Conservation (phyloP, 805 yeast genomes). For the Blastobotrys americana region DNA sequence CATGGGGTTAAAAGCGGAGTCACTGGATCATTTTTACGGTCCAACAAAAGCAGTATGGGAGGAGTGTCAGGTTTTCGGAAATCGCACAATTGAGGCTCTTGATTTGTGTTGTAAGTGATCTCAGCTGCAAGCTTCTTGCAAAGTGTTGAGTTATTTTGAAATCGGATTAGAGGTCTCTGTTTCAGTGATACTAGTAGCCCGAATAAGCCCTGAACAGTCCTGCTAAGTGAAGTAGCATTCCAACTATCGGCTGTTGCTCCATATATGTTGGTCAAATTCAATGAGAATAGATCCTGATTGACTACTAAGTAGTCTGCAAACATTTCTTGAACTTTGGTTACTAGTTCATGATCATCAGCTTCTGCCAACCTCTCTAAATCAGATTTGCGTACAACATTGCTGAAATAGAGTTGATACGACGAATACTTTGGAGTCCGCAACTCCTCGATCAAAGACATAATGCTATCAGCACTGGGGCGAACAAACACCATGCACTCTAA, state of each 20-base stretch:
- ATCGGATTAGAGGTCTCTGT: conserved; percentile 70
- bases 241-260: conserved; percentile 36
- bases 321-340: conserved; percentile 68
- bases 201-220: conserved; percentile 38
- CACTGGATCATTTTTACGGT: conserved; percentile 82
- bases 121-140: conserved; percentile 66
- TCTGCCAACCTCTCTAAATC: conserved; percentile 85
- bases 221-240: conserved; percentile 40
- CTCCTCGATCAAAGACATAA: conserved; percentile 57
- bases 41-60: conserved; percentile 68
- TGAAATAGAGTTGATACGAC: conserved; percentile 68
- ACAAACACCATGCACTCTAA: conserved; percentile 73
- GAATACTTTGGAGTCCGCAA: conserved; percentile 72
- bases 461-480: conserved; percentile 61
- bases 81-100: conserved; percentile 53
- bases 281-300: conserved; percentile 64
- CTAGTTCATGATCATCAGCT: conserved; percentile 78
- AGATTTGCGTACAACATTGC: conserved; percentile 64
- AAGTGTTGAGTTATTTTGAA: conserved; percentile 60
- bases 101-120: conserved; percentile 33
- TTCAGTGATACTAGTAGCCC: conserved; percentile 66
- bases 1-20: conserved; percentile 92
- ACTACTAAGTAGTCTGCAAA: conserved; percentile 78
- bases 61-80: conserved; percentile 56
- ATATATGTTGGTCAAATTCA: conserved; percentile 33